phyloP scores from a whole-genome alignment of 306 rosid species.

The Oxytropis ochrocephala region DNA sequence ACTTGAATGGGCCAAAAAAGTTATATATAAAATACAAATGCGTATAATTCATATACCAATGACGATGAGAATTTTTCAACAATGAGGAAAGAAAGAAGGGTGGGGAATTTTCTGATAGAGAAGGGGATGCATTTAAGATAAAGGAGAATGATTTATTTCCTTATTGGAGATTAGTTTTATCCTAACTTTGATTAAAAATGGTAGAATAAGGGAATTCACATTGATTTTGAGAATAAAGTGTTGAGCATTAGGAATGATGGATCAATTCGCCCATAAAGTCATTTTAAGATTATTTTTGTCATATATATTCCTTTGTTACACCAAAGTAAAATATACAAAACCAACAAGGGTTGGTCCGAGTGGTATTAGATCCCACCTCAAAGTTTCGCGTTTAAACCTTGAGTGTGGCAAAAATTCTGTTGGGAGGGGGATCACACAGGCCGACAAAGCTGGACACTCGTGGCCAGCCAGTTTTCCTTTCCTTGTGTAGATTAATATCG shows the following conservation, averaged over 20 bases:
- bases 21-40: background rate
- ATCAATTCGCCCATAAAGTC: constrained; percentile 37
- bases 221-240: constrained; percentile 45
- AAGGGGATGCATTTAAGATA: constrained; percentile 35
- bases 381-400: too few species aligned
- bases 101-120: constrained; percentile 19
- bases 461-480: too few species aligned
- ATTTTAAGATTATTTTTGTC: constrained; percentile 4
- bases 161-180: constrained; percentile 37
- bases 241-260: constrained; percentile 51
- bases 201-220: constrained; percentile 24
- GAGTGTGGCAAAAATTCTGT: too few species aligned
- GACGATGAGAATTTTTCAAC: constrained; percentile 3
- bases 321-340: background rate
- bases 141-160: constrained; percentile 25
- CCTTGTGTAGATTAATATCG: too few species aligned
- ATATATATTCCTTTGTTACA: constrained; percentile 5
- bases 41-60: background rate
- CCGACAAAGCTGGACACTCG: too few species aligned
- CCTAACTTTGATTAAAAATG: constrained; percentile 37
- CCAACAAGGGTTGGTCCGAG: too few species aligned
- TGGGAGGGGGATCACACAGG: too few species aligned
- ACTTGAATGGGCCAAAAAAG: constrained; percentile 17
- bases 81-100: constrained; percentile 10
- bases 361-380: too few species aligned